Evolutionary conservation across 192 early-diverging fungal species (phyloP), one percentile per base, ranked within the genome.

Genomic region (Spizellomyces sp.): DNA sequence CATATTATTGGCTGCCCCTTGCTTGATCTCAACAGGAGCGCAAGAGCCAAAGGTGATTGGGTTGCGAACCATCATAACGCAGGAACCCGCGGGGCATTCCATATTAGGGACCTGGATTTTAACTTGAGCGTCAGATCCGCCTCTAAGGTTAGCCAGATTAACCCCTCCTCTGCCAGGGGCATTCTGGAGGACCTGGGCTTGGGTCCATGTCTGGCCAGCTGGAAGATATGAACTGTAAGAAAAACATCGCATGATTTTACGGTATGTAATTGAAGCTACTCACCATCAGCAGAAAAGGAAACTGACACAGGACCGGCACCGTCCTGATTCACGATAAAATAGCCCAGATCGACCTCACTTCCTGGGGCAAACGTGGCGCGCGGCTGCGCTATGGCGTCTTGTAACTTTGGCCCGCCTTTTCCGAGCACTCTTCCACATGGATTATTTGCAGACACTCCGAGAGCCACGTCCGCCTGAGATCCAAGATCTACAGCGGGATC

Each of bases 381-480:
- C 2, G 72, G 72, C 0, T 60, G 45, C 42, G 47, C 50, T 60
- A 55, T 47, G 48, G 50, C 12, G 50, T 47, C 21, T 19, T 5
- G 2, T 22, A 70, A 21, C 42, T 45, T 45, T 4, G 9, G 14
- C 0, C 21, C 42, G 4, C 52, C 52, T 5, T n/a, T 46, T 41
- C 36, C 72, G 64, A 64, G 48, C 46, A 65, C 47, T 8, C 22
- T 8, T 7, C 72, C 72, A 45, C 72, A 74, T 0, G 72, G 50
- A 48, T 67, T 74, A 6, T 6, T 12, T 7, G 5, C 6, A 6
- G 56, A 17, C 44, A 74, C 72, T 12, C 64, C 72, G 72, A 74
- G 21, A 4, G 72, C 72, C 45, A 74, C 72, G 57, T 74, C 72
- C 9, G 64, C 48, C 61, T 74, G 72, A n/a, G 64, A 67, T 54